Evolutionary conservation across 768 basidiomycete genomes (phyloP), one percentile per base, ranked within the genome.

Genomic region (Boletus tylopilopsis): DNA sequence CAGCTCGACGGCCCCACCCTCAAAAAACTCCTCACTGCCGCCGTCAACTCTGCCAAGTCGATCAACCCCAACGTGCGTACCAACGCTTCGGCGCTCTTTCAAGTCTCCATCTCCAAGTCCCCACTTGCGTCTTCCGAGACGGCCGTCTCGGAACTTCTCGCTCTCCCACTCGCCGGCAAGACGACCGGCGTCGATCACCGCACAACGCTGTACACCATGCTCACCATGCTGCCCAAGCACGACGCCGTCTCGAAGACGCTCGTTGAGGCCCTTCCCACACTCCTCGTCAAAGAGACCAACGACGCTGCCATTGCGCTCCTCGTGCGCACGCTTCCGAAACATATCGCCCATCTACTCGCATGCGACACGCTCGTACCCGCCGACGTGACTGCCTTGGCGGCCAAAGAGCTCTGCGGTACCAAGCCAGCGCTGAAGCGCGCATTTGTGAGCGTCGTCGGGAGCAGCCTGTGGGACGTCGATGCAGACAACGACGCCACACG

Each of bases 101-200:
- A 73, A 53, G 52, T 63, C 47, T 57, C 87, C 35, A 55, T 69
- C 9, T 55, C 62, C 13, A 65, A 68, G 24, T 59, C 66, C 4
- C 60, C 70, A 8, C 54, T 73, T 12, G 69, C 71, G 5, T 72
- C 77, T 21, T 58, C 74, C 10, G 71, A 73, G 6, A 53, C 72
- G 1, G 76, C 82, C 11, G 76, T 84, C 2, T 72, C 72, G 9
- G 91, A 95, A 54, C 66, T 93, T 5, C 70, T 93, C 10, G 70
- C 72, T n/a, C 74, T 92, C 0, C 88, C 92, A 2, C 84, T 86
- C 58, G 67, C 84, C 0, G 88, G 91, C 19, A 99, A 96, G 73
- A 90, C 93, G 0, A 71, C 84, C 1, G 91, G 92, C 2, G 78
- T 88, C 2, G 95, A 95, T 48, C 93, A 98, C 64, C 83, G 94